Evolutionary conservation across 1,284 basidiomycete species (phyloP).

Genomic region (Apiotrichum mycotoxinovorans): DNA sequence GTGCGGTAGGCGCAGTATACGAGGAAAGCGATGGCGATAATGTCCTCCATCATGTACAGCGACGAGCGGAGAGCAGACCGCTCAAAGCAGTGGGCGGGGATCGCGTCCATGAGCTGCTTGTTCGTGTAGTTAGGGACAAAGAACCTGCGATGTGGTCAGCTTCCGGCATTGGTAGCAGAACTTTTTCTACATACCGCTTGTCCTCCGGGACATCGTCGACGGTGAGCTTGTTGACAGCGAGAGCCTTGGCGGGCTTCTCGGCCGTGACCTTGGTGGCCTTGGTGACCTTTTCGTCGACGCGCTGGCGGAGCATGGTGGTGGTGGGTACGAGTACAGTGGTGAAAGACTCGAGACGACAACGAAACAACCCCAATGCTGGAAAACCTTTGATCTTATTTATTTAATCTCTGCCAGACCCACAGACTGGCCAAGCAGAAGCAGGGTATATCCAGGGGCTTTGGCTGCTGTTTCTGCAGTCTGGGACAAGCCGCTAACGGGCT

Average conservation of each 20-base stretch:
- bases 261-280: slow-evolving; percentile 3
- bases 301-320: slow-evolving; percentile 16
- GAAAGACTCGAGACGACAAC: neutral
- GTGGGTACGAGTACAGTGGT: neutral
- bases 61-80: slow-evolving; percentile 80
- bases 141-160: slow-evolving; percentile 29
- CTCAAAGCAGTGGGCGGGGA: slow-evolving; percentile 92
- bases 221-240: neutral
- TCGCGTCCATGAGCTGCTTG: slow-evolving; percentile 66
- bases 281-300: neutral
- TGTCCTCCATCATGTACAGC: slow-evolving; percentile 74
- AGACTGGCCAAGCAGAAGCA: too few relatives aligned
- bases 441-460: too few relatives aligned
- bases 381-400: neutral
- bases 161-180: neutral
- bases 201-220: slow-evolving; percentile 10
- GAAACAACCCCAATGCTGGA: neutral
- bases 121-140: slow-evolving; percentile 49
- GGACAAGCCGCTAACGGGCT: too few relatives aligned
- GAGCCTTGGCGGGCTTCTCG: neutral
- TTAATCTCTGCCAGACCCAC: neutral
- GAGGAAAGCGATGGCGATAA: slow-evolving; percentile 63
- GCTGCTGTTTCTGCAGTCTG: too few relatives aligned
- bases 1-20: slow-evolving; percentile 68
- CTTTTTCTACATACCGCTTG: slow-evolving; percentile 6